Percentiles rank a stretch among this genome's conserved stretches.
Conservation (phyloP, 768 basidiomycete genomes). For the Phlegmacium glaucopus region DNA sequence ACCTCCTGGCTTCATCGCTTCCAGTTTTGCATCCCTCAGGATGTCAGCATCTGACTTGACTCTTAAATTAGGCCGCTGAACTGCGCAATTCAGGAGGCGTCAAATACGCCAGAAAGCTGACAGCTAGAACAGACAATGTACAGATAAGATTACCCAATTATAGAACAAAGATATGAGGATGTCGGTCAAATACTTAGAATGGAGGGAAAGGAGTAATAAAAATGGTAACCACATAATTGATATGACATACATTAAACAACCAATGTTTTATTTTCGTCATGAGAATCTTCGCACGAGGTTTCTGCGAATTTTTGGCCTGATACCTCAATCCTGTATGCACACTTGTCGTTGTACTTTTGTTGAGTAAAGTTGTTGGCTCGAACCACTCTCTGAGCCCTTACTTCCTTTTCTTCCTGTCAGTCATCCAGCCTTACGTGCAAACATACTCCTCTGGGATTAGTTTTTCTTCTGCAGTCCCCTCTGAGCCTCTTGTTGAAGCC, state of each 20-base stretch:
- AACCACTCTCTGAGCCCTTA: slow-evolving; percentile 70
- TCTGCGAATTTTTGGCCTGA: slow-evolving; percentile 63
- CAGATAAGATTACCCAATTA: too few species aligned
- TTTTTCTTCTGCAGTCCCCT: slow-evolving; percentile 61
- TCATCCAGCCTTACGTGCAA: background rate
- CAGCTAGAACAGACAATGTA: too few species aligned
- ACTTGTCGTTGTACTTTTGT: slow-evolving; percentile 98
- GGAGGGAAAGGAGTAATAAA: too few species aligned
- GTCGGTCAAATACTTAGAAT: too few species aligned
- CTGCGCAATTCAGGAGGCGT: slow-evolving; percentile 33
- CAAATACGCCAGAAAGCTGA: slow-evolving; percentile 35
- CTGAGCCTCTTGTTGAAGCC: slow-evolving; percentile 44
- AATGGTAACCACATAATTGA: too few species aligned
- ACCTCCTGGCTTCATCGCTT: slow-evolving; percentile 88
- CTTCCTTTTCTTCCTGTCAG: slow-evolving; percentile 54
- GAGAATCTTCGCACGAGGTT: slow-evolving; percentile 44
- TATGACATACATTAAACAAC: too few species aligned
- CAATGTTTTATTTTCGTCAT: slow-evolving; percentile 56
- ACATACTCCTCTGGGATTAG: slow-evolving; percentile 55
- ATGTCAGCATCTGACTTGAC: slow-evolving; percentile 88
- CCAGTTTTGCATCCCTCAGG: slow-evolving; percentile 80
- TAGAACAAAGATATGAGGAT: too few species aligned
- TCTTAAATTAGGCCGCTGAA: slow-evolving; percentile 80
- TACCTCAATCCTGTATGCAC: slow-evolving; percentile 57
- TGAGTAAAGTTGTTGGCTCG: slow-evolving; percentile 93